These are phyloP conservation scores for Hordeum vulgare DNA, from an alignment of 176 grass and related monocot species.

Conservation along the genomic window DNA sequence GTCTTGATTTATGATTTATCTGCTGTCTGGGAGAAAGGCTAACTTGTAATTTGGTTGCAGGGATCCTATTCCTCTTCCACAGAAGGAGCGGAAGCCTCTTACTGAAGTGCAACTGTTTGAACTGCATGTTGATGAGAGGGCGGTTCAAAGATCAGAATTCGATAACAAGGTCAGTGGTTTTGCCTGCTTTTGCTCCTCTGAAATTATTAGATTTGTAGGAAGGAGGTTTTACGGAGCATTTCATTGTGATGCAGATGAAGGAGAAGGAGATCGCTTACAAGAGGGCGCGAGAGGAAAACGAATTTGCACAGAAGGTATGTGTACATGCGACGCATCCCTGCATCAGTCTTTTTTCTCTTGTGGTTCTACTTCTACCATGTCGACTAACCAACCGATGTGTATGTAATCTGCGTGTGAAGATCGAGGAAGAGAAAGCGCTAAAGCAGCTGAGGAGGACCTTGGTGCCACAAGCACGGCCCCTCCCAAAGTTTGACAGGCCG, in stretches of 20 bases:
- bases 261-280: constrained; percentile 85
- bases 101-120: constrained; percentile 80
- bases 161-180: constrained; percentile 53
- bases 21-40: not conserved
- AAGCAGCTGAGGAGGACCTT: constrained; percentile 85
- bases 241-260: constrained; percentile 48
- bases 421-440: constrained; percentile 93
- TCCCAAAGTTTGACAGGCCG: constrained; percentile 83
- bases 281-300: constrained; percentile 76
- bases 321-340: not conserved
- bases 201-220: not conserved
- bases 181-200: not conserved
- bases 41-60: constrained; percentile 33
- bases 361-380: not conserved
- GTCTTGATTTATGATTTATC: constrained; percentile 6
- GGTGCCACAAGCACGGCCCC: constrained; percentile 78
- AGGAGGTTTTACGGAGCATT: not conserved
- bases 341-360: not conserved
- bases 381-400: not conserved
- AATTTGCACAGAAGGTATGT: constrained; percentile 67
- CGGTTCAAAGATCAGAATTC: constrained; percentile 77
- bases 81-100: constrained; percentile 78
- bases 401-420: constrained; percentile 37
- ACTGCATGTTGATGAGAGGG: constrained; percentile 70
- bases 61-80: constrained; percentile 72